These are phyloP conservation scores for Kwoniella sp. DNA, from an alignment of 768 basidiomycete species.

Conservation along the genomic window DNA sequence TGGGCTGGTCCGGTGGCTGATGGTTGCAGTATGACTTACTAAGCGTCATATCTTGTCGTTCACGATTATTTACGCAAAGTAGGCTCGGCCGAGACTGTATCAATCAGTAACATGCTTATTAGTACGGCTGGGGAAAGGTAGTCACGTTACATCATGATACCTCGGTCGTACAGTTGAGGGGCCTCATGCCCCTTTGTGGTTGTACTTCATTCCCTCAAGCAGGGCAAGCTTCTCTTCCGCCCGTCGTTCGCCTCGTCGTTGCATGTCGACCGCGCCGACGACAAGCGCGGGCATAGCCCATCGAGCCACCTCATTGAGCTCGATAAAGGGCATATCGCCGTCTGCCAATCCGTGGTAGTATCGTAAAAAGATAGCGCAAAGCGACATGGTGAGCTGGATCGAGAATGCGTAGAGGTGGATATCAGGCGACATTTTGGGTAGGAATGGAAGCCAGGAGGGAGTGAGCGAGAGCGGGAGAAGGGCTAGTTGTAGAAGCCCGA, in stretches of 20 bases:
- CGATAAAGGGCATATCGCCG: not conserved
- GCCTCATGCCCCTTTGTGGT: conserved; percentile 27
- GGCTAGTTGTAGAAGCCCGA: conserved; percentile 16
- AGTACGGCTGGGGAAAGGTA: too few species aligned
- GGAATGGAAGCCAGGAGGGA: conserved; percentile 11
- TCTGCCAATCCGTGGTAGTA: not conserved
- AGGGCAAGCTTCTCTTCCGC: conserved; percentile 13
- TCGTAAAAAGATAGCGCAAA: conserved; percentile 10
- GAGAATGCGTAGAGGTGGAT: conserved; percentile 21
- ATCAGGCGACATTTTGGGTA: conserved; percentile 1
- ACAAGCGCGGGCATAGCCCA: conserved; percentile 29
- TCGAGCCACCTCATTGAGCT: conserved; percentile 17
- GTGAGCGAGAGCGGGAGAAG: conserved; percentile 38
- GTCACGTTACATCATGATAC: too few species aligned
- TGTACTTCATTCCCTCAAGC: conserved; percentile 29
- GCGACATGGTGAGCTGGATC: conserved; percentile 19
- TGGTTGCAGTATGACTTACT: too few species aligned
- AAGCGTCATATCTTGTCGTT: too few species aligned
- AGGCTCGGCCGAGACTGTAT: not conserved
- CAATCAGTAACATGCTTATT: not conserved
- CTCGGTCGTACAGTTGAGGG: not conserved
- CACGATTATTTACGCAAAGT: too few species aligned
- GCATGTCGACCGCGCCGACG: conserved; percentile 23
- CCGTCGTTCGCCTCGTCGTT: conserved; percentile 23
- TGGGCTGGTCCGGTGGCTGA: too few species aligned